These are phyloP conservation scores for Botrytis porri DNA, from an alignment of 2,329 filamentous ascomycete genomes.

Conservation along the genomic window DNA sequence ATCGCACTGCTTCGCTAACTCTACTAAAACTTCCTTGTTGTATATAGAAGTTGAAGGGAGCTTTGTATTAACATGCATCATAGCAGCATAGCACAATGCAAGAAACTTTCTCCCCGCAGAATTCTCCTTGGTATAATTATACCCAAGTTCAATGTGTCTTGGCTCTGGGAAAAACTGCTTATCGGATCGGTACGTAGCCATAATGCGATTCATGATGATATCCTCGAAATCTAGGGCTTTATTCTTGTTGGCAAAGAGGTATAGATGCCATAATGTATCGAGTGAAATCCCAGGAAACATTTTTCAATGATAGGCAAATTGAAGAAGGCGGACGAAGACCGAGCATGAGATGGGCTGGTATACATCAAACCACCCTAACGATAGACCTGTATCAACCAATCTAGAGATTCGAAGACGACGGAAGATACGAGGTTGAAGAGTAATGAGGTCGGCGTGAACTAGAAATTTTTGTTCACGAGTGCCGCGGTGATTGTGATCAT, in stretches of 20 bases:
- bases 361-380: not conserved
- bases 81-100: not conserved
- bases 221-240: not conserved
- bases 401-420: not conserved
- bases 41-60: not conserved
- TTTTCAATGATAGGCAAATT: not conserved
- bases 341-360: not conserved
- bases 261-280: not conserved
- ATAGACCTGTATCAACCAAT: not conserved
- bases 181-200: not conserved
- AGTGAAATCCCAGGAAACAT: not conserved
- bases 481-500: not conserved
- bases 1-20: not conserved
- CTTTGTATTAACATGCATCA: not conserved
- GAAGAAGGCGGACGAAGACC: not conserved
- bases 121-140: not conserved
- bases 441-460: not conserved
- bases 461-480: not conserved
- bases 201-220: not conserved
- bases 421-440: not conserved
- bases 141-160: not conserved
- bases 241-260: not conserved
- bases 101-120: not conserved
- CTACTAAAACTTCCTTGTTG: not conserved
- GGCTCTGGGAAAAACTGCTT: not conserved